Conservation (phyloP, 352 stramenopile genomes). For the Saprolegnia parasitica region DNA sequence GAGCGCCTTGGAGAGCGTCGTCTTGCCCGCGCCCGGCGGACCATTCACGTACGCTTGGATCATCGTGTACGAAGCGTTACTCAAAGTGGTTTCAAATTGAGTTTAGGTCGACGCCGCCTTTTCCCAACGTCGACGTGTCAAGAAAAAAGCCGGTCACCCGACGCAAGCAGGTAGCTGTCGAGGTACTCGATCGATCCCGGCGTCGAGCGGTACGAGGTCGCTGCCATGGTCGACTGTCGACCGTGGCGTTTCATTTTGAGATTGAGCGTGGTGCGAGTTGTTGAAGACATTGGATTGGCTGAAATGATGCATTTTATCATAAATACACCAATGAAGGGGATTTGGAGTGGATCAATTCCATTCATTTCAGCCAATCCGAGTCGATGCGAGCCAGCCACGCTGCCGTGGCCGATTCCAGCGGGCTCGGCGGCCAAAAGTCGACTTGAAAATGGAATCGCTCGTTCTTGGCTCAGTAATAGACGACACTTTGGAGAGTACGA, state of each 20-base stretch:
- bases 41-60: conserved; percentile 70
- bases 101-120: background rate
- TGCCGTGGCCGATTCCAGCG: too few species aligned
- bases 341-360: too few species aligned
- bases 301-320: too few species aligned
- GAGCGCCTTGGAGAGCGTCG: conserved; percentile 54
- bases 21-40: conserved; percentile 61
- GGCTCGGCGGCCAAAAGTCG: too few species aligned
- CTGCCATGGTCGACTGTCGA: too few species aligned
- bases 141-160: background rate
- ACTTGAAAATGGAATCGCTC: too few species aligned
- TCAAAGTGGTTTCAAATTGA: background rate
- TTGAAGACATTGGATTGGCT: background rate
- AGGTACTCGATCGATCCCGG: too few species aligned
- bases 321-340: background rate
- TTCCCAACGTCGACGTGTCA: background rate
- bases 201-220: too few species aligned
- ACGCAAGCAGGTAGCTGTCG: background rate
- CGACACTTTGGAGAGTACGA: too few species aligned
- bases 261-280: background rate
- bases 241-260: too few species aligned
- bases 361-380: conserved; percentile 10
- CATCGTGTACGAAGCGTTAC: conserved; percentile 33
- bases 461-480: too few species aligned
- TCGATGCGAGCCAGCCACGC: background rate